phyloP scores from a whole-genome alignment of 805 yeast genomes.

The Kodamaea kaohsiungensis region DNA sequence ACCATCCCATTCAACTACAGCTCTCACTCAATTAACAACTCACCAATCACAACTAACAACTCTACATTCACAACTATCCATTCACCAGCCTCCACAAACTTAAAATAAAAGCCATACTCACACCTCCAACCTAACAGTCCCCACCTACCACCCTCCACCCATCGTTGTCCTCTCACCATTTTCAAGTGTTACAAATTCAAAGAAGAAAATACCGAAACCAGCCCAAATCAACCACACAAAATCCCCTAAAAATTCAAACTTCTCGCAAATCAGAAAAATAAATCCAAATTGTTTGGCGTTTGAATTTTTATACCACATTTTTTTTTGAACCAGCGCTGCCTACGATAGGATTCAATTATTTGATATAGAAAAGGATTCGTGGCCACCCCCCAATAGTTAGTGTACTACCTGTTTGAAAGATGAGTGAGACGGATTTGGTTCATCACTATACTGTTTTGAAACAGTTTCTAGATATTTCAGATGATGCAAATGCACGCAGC shows the following conservation, averaged over 20 bases:
- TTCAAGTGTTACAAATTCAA: slow-evolving; percentile 1
- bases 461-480: slow-evolving; percentile 52
- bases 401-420: neutral
- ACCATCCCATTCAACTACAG: too few species aligned
- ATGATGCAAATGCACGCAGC: slow-evolving; percentile 41
- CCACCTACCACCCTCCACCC: neutral
- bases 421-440: slow-evolving; percentile 28
- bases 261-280: neutral
- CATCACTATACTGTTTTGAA: slow-evolving; percentile 51
- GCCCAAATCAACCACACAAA: neutral
- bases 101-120: neutral
- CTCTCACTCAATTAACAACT: neutral
- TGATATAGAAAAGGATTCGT: neutral
- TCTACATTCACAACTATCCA: too few species aligned
- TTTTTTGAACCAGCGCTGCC: neutral
- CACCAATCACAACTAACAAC: neutral
- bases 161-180: slow-evolving; percentile 1
- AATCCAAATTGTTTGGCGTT: neutral
- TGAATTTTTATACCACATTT: neutral
- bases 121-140: neutral
- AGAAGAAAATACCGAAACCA: neutral
- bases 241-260: neutral
- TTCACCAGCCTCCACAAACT: neutral
- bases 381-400: neutral
- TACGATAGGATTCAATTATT: neutral